Base-by-base conservation (phyloP, 306 rosid genomes). In the Gastrolobium villosum region DNA sequence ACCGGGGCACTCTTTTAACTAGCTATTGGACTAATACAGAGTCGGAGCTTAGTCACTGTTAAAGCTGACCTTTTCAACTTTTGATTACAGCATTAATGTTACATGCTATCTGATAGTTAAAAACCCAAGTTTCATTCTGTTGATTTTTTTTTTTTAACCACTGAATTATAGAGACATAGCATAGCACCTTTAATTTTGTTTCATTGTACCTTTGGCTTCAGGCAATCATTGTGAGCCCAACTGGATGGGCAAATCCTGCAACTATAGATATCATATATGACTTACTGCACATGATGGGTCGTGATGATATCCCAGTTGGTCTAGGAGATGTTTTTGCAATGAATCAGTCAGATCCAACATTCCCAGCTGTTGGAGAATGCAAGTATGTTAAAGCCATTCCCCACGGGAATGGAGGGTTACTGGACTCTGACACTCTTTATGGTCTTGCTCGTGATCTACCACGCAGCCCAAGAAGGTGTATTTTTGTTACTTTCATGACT, bases 201-300 rank as follows among this genome's bases (percentile, higher is more conserved):
- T 36, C 31, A 6, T 40, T n/a, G 59, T 79, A 7, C 13, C 26
- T 72, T 63, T 28, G 9, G 10, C 14, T 50, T 45, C 70, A 94
- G 98, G 99, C 92, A 77, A 87, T 95, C 75, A 89, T 95, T 72
- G 93, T 91, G 52, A 95, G 93, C 77, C 96, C 99, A 61, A 93
- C 89, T 10, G 99, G 99, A 13, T 95, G 99, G 99, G 97, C 94
- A 64, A 88, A 89, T 82, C 82, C 96, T 28, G 98, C 98, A 70
- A 93, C 97, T 28, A 91, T 93, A 75, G 99, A 95, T 71, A 52
- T 91, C 37, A 72, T 93, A 4, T 95, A 95, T 79, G 99, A 93
- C 65, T 11, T 95, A 45, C 90, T 95, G 36, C 99, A 95, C 80
- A 95, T 89, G 99, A 93, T 95, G 99, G 98, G 99, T 9, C 90